Conservation (phyloP, 495 filamentous ascomycete species). For the Daldinia childiae region DNA sequence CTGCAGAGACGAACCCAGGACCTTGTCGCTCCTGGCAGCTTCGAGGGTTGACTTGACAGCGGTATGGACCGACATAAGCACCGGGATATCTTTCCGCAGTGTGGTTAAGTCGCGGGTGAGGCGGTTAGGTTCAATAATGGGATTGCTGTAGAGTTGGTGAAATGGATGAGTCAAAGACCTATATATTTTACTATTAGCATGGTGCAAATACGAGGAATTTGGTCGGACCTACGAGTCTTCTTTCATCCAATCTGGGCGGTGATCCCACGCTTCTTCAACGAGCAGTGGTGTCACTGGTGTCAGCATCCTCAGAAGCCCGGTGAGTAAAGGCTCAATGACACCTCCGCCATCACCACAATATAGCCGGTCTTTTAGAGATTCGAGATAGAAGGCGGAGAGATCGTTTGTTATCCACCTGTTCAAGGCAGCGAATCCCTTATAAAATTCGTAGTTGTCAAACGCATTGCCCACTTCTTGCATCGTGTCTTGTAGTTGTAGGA, state of each 20-base stretch:
- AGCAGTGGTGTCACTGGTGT: slow-evolving; percentile 84
- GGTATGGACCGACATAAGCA: slow-evolving; percentile 63
- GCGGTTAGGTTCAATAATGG: slow-evolving; percentile 48
- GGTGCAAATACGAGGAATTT: neutral
- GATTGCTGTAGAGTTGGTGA: slow-evolving; percentile 54
- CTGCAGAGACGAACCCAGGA: slow-evolving; percentile 77
- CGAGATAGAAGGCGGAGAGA: slow-evolving; percentile 93
- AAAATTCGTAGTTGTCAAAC: slow-evolving; percentile 80
- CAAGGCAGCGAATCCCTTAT: slow-evolving; percentile 75
- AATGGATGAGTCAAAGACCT: slow-evolving; percentile 49
- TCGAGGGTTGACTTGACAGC: slow-evolving; percentile 79
- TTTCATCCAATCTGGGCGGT: slow-evolving; percentile 72
- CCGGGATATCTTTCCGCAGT: slow-evolving; percentile 63
- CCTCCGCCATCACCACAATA: slow-evolving; percentile 78
- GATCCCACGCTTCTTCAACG: slow-evolving; percentile 87
- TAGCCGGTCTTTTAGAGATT: slow-evolving; percentile 86
- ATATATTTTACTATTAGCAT: neutral
- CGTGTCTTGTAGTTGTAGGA: slow-evolving; percentile 74
- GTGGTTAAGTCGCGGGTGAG: slow-evolving; percentile 43
- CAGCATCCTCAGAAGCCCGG: slow-evolving; percentile 77
- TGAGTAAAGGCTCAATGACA: slow-evolving; percentile 74
- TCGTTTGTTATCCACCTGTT: slow-evolving; percentile 83
- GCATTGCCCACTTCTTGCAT: slow-evolving; percentile 66
- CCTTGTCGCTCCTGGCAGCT: slow-evolving; percentile 67
- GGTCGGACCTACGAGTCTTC: slow-evolving; percentile 45